Evolutionary conservation across 2,329 filamentous ascomycete species (phyloP), one percentile per base, ranked within the genome.

Genomic region (Neofusicoccum cordaticola): DNA sequence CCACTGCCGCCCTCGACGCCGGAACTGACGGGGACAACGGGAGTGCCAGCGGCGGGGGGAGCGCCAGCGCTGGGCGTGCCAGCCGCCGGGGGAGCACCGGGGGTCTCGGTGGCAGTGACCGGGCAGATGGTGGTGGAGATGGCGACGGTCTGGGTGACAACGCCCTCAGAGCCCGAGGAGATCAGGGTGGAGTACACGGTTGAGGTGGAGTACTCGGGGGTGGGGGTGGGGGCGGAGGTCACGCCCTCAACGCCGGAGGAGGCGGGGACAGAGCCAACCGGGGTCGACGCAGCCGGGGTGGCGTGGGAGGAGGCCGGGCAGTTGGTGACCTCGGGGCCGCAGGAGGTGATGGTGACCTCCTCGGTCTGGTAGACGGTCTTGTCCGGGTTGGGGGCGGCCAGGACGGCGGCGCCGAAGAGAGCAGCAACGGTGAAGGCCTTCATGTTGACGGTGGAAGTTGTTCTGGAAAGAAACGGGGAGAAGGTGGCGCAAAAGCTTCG

Each of bases 11-110:
- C 52, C 62, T 64, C 50, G 42, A 64, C 62, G 35, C 62, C 62
- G 34, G 62, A 56, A 37, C 34, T 42, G 47, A 34, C 56, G 39
- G 56, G 47, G 56, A 27, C 22, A 11, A 90, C 82, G 48, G 45
- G 83, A 82, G 2, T 81, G 27, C 90, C 80, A 19, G 79, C 74
- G 47, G 84, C 80, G 71, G 73, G 34, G 63, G 65, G 58, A 53
- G 41, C 37, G 64, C 61, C 39, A 31, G 17, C 15, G 91, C 34
- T 81, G 71, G 69, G 69, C 67, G 70, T 71, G 69, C 72, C 69
- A 47, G 27, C 27, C 27, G 72, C 73, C 69, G 73, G 41, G 60
- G 65, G 57, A 60, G 45, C 47, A 56, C 53, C 37, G 35, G 51
- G 34, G 64, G 62, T 66, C 64, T 64, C 50, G 52, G 47, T 52